Evolutionary conservation across 768 basidiomycete species (phyloP), one percentile per base, ranked within the genome.

Genomic region (Boletus eberwhitei): DNA sequence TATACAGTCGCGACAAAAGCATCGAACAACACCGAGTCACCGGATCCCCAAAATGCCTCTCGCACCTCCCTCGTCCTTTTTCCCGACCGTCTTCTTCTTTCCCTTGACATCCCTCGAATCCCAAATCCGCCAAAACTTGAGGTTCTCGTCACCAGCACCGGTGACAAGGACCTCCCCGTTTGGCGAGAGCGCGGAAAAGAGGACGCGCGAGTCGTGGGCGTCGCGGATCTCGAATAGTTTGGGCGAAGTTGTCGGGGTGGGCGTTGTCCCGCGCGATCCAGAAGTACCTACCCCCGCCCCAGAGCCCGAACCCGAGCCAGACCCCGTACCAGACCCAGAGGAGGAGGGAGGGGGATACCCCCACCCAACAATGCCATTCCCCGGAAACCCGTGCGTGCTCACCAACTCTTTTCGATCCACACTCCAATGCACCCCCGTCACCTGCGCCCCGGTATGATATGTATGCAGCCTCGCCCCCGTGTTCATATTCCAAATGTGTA

Each of bases 61-160:
- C 21, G 64, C 44, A 26, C 58, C 53, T 55, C 67, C 71, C 39
- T 75, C 74, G 40, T 77, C 77, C 54, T 68, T 60, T 34, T 61
- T 61, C n/a, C 59, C 48, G n/a, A 42, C 54, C 34, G 56, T 57
- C 62, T 70, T 70, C 54, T 64, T 65, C 37, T 71, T 70, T 3
- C 54, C 56, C 63, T 74, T 78, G 41, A 38, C 36, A 59, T 72
- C 74, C 9, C 74, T 77, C 39, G 78, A 70, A 46, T 90, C 89
- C 90, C 90, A 91, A 37, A 92, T 79, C 54, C 85, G 83, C 94
- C 94, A 96, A 73, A 96, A 96, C 77, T 98, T 98, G 64, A 98
- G 76, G 65, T 95, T 95, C 77, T 98, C 96, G 65, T 98, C 97
- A 0, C 89, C 89, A 2, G 92, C 93, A 8, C 90, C 93, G 0